A percentile compares a stretch with the other conserved stretches of the same genome.
Conservation (phyloP, 192 early-diverging fungal species). For the Neocallimastix lanati region DNA sequence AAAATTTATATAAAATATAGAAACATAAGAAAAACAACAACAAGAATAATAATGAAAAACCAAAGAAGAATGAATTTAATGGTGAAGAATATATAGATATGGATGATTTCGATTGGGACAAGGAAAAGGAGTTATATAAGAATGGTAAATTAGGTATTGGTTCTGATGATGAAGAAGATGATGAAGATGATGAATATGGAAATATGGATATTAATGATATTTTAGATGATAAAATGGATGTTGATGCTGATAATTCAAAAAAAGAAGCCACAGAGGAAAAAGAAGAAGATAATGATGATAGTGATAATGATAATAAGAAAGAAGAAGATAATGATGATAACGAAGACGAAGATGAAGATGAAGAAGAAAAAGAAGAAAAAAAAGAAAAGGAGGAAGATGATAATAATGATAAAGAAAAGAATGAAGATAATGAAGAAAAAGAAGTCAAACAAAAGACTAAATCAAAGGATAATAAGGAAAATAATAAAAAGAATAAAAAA, state of each 20-base stretch:
- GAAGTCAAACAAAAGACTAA: constrained; percentile 8
- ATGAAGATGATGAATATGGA: constrained; percentile 18
- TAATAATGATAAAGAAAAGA: constrained; percentile 5
- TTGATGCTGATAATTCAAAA: not conserved
- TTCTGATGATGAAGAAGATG: not conserved
- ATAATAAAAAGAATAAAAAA: not conserved
- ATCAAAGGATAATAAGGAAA: not conserved
- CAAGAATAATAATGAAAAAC: not conserved
- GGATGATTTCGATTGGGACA: constrained; percentile 58
- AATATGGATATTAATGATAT: constrained; percentile 12
- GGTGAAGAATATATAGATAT: constrained; percentile 43
- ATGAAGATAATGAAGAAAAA: constrained; percentile 4
- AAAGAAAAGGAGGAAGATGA: not conserved
- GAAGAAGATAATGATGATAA: not conserved
- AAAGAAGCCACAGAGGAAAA: not conserved
- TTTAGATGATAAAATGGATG: constrained; percentile 8
- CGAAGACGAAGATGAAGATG: not conserved
- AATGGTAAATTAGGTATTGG: not conserved
- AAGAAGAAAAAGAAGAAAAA: constrained; percentile 1
- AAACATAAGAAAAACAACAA: not conserved
- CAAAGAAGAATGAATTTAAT: constrained; percentile 4
- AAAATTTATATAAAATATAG: not conserved
- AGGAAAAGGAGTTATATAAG: not conserved
- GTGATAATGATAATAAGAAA: not conserved
- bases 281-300: not conserved